phyloP scores from a whole-genome alignment of 176 grass and related monocot species.

The Oryza officinalis region DNA sequence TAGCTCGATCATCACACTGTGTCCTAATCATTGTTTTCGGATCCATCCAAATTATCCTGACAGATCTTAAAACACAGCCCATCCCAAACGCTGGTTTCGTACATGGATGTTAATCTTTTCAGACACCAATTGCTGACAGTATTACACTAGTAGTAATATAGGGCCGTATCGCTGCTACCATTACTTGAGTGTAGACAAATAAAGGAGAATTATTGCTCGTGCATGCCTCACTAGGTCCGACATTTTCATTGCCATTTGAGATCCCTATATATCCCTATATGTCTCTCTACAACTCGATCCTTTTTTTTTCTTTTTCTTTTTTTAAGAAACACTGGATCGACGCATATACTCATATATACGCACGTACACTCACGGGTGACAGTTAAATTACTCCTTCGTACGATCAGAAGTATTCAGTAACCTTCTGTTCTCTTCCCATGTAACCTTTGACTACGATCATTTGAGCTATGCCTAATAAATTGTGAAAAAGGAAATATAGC shows the following conservation, averaged over 20 bases:
- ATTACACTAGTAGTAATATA: background rate
- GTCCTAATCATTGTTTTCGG: background rate
- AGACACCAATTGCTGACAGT: background rate
- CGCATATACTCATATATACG: no score
- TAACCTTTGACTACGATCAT: no score
- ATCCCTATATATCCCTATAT: background rate
- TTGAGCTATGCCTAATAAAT: no score
- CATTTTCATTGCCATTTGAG: conserved; percentile 7
- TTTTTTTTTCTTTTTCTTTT: background rate
- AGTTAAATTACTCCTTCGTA: no score
- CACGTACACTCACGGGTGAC: no score
- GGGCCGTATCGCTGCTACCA: no score
- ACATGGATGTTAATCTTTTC: background rate
- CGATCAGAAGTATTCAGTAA: no score
- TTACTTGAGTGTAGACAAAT: background rate
- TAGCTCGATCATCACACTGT: background rate
- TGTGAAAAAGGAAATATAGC: no score
- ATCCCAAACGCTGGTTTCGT: background rate
- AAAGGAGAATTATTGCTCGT: background rate
- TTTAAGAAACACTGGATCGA: no score
- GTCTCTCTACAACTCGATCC: background rate
- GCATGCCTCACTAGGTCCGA: background rate
- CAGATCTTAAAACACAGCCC: background rate
- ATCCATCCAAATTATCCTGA: background rate
- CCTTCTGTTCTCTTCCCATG: no score